Evolutionary conservation across 2,329 filamentous ascomycete species (phyloP), one percentile per base, ranked within the genome.

Genomic region (Sporothrix pseudoabietina): DNA sequence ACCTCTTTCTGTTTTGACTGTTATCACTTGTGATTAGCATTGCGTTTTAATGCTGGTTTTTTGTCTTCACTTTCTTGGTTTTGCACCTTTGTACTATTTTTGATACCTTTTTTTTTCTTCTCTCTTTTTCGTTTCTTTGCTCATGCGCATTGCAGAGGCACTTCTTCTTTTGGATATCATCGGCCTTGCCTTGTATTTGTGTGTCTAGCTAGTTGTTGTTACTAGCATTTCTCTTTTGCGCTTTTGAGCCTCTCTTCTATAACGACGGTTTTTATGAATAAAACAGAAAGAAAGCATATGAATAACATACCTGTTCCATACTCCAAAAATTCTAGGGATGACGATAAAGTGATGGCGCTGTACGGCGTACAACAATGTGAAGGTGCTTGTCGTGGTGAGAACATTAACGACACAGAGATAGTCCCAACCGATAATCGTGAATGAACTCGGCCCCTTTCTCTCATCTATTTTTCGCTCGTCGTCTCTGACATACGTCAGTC

Each of bases 41-140:
- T 72, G 22, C 41, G 22, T 61, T 66, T n/a, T 68, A 7, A 35
- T 57, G 39, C 30, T 41, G 35, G 9, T 44, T 30, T 19, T 44
- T 44, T 44, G 9, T 14, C 7, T 30, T 63, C 49, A 1, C 4
- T 65, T 47, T 26, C 16, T 66, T 54, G 49, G 19, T 70, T 59
- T 70, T 47, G 39, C 8, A 9, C 49, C 22, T 26, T 26, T 69
- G 35, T 49, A 59, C 54, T n/a, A 70, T 61, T 47, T 71, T 49
- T 70, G 68, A 70, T 70, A 70, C 68, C 68, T 59, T 59, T 70
- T 30, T 30, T 39, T 26, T 47, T 57, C 22, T 35, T 55, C 22
- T 59, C 8, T 12, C 16, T 5, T 16, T 57, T 32, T 57, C 22
- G 30, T 19, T 22, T 22, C 16, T 61, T 41, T 61, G 44, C 32